Evolutionary conservation across 73 alveolate genomes (phyloP), one percentile per base, ranked within the genome.

Genomic region (Blepharisma japonicum): DNA sequence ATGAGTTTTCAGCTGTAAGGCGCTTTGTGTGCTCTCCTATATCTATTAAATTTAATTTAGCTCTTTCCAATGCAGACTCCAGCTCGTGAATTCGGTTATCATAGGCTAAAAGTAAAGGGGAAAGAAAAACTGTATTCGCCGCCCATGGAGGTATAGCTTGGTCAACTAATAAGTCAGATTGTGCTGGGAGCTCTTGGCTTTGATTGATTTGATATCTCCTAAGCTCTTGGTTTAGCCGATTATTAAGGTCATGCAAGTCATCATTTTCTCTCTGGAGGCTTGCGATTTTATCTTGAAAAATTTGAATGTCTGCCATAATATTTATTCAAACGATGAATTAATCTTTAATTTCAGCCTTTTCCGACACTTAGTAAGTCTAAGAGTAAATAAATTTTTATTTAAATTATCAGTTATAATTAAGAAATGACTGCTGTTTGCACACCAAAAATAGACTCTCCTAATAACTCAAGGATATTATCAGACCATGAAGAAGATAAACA

Each of bases 141-240:
- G 80, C 80, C 80, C 80, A 70, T 70, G 80, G 80, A 45, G 80
- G 68, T 9, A 70, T 9, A 18, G 20, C 1, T 54, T 0, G 55
- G 25, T 70, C 80, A 11, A 70, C 23, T 20, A 25, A 39, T 14
- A 25, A 25, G 50, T 61, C 74, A 25, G 50, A 9, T 2, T 8
- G 46, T 5, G 14, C 23, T 20, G 11, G 47, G 23, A 14, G 50
- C 2, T 61, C 74, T 61, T 25, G 14, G 2, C 47, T 8, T 14
- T n/a, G 18, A 25, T 11, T 9, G 11, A 61, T n/a, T 25, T 61
- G 74, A 20, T 20, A 25, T 25, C 74, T 14, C 18, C 74, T 14
- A 11, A 61, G 39, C 46, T 61, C 74, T 61, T 39, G 39, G 11
- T 14, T 61, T 20, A 61, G 48, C 23, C 74, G 39, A n/a, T 61